phyloP scores from a whole-genome alignment of 345 rosid genomes.

The Crucihimalaya himalaica region DNA sequence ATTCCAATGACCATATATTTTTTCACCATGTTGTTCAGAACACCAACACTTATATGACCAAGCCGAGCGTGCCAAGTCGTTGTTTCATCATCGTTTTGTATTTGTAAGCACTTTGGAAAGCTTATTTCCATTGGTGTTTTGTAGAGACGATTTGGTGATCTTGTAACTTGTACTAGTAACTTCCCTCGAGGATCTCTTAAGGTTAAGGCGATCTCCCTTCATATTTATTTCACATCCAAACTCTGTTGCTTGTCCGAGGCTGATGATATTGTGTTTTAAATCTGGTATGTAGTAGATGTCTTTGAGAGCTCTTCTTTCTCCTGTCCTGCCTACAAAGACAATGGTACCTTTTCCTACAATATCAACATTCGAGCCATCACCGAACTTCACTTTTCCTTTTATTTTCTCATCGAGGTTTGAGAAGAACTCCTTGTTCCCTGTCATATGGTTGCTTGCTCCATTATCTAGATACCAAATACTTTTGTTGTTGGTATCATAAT shows the following conservation, averaged over 20 bases:
- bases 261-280: neutral
- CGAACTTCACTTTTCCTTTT: neutral
- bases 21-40: neutral
- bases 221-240: neutral
- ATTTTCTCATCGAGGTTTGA: neutral
- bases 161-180: neutral
- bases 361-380: neutral
- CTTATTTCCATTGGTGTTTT: neutral
- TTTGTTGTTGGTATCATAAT: neutral
- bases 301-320: neutral
- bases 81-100: neutral
- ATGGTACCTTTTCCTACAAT: neutral
- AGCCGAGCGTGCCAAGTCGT: neutral
- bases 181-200: neutral
- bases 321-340: neutral
- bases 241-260: neutral
- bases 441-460: constrained; percentile 2
- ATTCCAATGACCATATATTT: neutral
- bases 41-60: neutral
- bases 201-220: neutral
- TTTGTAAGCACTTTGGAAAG: neutral
- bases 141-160: neutral
- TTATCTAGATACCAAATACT: neutral
- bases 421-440: neutral
- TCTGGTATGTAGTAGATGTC: neutral